These are phyloP conservation scores for Coniochaeta ligniaria DNA, from an alignment of 2,329 filamentous ascomycete species.

Conservation along the genomic window DNA sequence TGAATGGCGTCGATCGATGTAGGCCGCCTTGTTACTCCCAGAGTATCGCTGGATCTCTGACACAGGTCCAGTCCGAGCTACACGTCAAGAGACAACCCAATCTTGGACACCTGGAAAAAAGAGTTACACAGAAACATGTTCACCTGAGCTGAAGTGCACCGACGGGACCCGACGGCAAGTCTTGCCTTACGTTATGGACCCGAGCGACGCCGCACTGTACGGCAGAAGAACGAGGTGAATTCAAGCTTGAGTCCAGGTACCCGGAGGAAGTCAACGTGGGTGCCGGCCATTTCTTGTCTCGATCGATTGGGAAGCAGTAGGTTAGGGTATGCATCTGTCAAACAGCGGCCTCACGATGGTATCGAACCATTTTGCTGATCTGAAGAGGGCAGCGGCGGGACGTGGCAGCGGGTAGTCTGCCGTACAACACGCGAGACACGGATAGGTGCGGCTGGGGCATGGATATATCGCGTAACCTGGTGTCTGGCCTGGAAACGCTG, in stretches of 20 bases:
- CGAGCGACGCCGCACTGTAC: background rate
- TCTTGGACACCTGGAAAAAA: background rate
- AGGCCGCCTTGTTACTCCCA: background rate
- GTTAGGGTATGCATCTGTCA: background rate
- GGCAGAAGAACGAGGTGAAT: background rate
- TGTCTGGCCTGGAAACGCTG: background rate
- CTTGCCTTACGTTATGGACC: background rate
- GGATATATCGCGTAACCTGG: background rate
- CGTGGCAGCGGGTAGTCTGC: background rate
- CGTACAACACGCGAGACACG: background rate
- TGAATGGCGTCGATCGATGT: background rate
- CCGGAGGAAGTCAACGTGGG: background rate
- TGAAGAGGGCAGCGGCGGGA: background rate
- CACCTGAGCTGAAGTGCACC: background rate
- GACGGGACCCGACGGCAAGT: background rate
- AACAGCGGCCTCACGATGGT: background rate
- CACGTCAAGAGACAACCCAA: background rate
- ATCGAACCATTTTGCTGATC: background rate
- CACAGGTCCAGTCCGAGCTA: background rate
- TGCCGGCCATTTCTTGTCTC: background rate
- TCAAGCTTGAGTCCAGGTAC: background rate
- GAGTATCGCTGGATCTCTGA: background rate
- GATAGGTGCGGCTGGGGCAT: background rate
- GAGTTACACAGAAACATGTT: background rate
- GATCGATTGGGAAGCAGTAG: background rate